These are phyloP conservation scores for Oidiodendron maius DNA, from an alignment of 495 filamentous ascomycete species.

Conservation along the genomic window DNA sequence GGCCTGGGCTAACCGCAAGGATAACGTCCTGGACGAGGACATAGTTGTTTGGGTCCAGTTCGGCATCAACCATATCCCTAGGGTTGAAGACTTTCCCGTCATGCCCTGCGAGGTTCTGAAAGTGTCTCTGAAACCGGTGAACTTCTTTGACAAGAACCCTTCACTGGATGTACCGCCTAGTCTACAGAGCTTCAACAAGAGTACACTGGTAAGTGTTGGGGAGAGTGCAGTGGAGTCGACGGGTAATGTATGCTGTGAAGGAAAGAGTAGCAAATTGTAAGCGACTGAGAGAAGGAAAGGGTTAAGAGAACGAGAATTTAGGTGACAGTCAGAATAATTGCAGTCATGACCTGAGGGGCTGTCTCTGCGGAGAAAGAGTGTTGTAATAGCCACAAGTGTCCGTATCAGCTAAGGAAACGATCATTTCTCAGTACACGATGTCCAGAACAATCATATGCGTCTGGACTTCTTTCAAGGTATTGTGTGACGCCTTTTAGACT, in stretches of 20 bases:
- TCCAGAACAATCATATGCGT: no score
- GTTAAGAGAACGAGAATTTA: no score
- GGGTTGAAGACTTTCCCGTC: constrained; percentile 58
- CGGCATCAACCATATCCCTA: constrained; percentile 55
- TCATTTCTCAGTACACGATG: no score
- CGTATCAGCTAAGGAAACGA: no score
- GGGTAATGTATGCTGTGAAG: constrained; percentile 34
- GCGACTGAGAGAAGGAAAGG: not conserved
- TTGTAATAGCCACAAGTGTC: no score
- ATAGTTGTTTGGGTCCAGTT: constrained; percentile 59
- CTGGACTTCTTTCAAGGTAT: no score
- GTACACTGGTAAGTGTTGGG: constrained; percentile 31
- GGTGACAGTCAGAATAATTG: no score
- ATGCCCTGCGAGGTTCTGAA: constrained; percentile 63
- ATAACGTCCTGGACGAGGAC: constrained; percentile 44
- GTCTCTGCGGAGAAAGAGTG: no score
- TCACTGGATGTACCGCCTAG: constrained; percentile 68
- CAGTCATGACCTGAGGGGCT: no score
- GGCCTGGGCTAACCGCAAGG: constrained; percentile 44
- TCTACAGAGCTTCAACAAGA: constrained; percentile 45
- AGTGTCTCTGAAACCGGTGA: constrained; percentile 62
- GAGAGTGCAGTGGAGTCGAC: constrained; percentile 27
- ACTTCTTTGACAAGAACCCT: constrained; percentile 72
- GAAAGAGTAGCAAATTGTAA: constrained; percentile 20
- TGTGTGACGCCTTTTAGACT: no score